A percentile compares a stretch with the other conserved stretches of the same genome.
These are phyloP conservation scores for Osmozyma mogii DNA, from an alignment of 805 yeast species.

Conservation along the genomic window DNA sequence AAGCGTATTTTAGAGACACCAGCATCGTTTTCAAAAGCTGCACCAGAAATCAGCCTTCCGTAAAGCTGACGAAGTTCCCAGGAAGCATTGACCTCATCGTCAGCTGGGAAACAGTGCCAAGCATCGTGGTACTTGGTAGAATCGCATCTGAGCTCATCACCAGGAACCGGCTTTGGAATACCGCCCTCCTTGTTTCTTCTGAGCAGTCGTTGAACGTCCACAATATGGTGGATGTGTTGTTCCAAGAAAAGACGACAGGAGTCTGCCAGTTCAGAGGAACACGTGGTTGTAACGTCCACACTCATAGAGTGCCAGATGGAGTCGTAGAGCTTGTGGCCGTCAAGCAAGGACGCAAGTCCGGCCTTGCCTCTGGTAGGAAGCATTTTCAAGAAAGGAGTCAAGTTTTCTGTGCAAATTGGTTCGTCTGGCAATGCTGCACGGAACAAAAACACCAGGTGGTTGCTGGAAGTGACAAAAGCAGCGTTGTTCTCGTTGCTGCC, in stretches of 20 bases:
- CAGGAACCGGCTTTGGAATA: slow-evolving; percentile 74
- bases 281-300: slow-evolving; percentile 61
- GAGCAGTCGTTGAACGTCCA: slow-evolving; percentile 62
- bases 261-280: slow-evolving; percentile 22
- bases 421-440: slow-evolving; percentile 91
- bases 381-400: slow-evolving; percentile 86
- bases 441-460: slow-evolving; percentile 44
- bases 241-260: slow-evolving; percentile 47
- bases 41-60: slow-evolving; percentile 60
- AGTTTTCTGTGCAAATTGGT: slow-evolving; percentile 92
- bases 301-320: slow-evolving; percentile 93
- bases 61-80: slow-evolving; percentile 61
- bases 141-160: slow-evolving; percentile 71
- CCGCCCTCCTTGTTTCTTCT: slow-evolving; percentile 52
- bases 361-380: slow-evolving; percentile 89
- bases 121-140: slow-evolving; percentile 45
- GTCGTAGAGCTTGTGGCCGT: slow-evolving; percentile 86
- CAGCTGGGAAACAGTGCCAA: slow-evolving; percentile 75
- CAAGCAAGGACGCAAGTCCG: slow-evolving; percentile 76
- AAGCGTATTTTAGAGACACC: slow-evolving; percentile 37
- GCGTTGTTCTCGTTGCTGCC: slow-evolving; percentile 37
- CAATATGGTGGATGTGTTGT: slow-evolving; percentile 63
- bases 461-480: slow-evolving; percentile 15
- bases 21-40: slow-evolving; percentile 45
- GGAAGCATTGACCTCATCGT: slow-evolving; percentile 37